Base-by-base conservation (phyloP, 306 rosid genomes). In the Lathyrus tuberosus region DNA sequence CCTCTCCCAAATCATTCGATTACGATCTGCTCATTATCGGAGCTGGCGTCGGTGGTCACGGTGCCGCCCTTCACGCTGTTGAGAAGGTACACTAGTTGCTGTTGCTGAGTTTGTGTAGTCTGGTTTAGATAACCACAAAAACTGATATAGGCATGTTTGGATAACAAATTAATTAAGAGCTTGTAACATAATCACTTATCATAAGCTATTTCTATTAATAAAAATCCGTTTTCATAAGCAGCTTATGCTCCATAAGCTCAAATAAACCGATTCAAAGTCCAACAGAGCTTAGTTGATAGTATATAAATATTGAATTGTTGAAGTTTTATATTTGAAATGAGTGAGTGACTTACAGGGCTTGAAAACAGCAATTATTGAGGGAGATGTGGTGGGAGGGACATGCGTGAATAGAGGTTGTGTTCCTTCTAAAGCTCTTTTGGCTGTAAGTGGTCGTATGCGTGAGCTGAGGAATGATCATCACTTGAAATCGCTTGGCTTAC, bases 401-500 rank as follows among this genome's bases (percentile, higher is more conserved):
- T 94, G 98, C 62, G 96, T 94, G 37, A 94, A 94, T 85, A 85
- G 97, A 82, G 98, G 98, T 8, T 94, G 98, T 61, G 97, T 90
- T 84, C 98, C 98, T 48, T 94, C 98, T 8, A 94, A 88, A 76
- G 98, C 98, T 75, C 98, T 94, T 81, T 80, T 94, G 78, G 99
- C 99, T 60, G 96, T 91, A 5, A 91, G 97, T 75, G 99, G 97
- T 75, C 91, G 99, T 62, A 94, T 91, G 99, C 97, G 95, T 47
- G 99, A 94, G 67, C 74, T 94, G 52, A 84, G 85, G 81, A 89
- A 22, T 42, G 95, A 91, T 4, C 96, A 94, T 86, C 97, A 91
- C 75, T 80, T 88, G 31, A 91, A 82, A 85, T 86, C 99, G 12
- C 70, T 94, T 63, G 99, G 99, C 65, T 88, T 91, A 82, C 97